Base-by-base conservation (phyloP, 768 basidiomycete species). In the Russula sp. region DNA sequence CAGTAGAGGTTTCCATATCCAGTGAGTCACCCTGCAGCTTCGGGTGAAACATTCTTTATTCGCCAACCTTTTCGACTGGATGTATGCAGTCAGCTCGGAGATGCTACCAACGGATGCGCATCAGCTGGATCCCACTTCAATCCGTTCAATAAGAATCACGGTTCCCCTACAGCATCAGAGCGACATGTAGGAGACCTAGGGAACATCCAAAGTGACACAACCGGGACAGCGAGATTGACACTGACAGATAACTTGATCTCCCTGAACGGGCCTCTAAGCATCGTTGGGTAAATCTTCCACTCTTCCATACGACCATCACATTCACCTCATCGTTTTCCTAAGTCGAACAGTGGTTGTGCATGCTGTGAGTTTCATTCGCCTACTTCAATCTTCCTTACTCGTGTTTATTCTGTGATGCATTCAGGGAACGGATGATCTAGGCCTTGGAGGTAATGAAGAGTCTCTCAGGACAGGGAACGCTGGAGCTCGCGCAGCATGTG, bases 121-220 rank as follows among this genome's bases (percentile, higher is more conserved):
- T 86, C 87, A 20, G 80, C 90, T 38, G 88, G 88, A 2, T 66
- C 83, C 38, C 90, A 93, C 73, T 93, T 83, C 78, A 92, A 93
- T 75, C 88, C 88, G 0, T 79, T 78, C 72, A 76, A 73, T 20
- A 77, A 79, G 60, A 80, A 74, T 10, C 91, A 93, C 66, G 89
- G 89, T 59, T 86, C 79, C 4, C 87, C 80, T 10, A 70, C 72
- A 9, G 81, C 83, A 56, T 52, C 70, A 13, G 74, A 76, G 47
- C 77, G 89, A 60, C 90, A 92, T 71, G 83, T 87, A 34, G 90
- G 90, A 0, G 86, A 88, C 66, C 70, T 88, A 64, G 90, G 90
- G 6, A 92, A 93, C 69, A 82, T 93, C 69, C 66, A 80, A 68
- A 79, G 81, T 50, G 81, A 93, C 69, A 73, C 71, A 20, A 66